Evolutionary conservation across 2,329 filamentous ascomycete species (phyloP).

Genomic region (Clarireedia paspali): DNA sequence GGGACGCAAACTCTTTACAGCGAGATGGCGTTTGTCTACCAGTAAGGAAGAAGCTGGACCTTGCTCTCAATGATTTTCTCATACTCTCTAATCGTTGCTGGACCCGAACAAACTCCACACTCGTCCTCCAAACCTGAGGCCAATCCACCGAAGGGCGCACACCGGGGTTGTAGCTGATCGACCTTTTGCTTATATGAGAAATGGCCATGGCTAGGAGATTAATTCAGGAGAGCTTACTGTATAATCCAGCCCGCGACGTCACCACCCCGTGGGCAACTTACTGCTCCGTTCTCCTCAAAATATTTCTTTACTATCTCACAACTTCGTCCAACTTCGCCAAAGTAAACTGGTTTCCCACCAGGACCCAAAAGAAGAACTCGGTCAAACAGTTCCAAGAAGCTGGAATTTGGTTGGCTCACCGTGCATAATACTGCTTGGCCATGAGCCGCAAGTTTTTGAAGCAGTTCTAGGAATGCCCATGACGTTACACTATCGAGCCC

Average conservation of each 20-base stretch:
- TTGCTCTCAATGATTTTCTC: conserved; percentile 27
- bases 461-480: conserved; percentile 80
- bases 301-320: conserved; percentile 61
- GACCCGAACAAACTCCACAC: conserved; percentile 35
- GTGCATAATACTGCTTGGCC: conserved; percentile 90
- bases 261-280: conserved; percentile 55
- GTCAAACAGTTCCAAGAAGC: conserved; percentile 87
- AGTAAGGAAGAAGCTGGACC: conserved; percentile 20
- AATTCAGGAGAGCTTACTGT: conserved; percentile 25
- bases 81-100: conserved; percentile 44
- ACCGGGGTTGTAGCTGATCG: conserved; percentile 50
- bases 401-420: conserved; percentile 88
- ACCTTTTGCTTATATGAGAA: conserved; percentile 16
- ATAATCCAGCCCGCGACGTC: conserved; percentile 82
- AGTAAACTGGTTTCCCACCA: conserved; percentile 73
- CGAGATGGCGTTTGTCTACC: conserved; percentile 34
- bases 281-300: conserved; percentile 65
- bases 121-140: conserved; percentile 52
- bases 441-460: conserved; percentile 80
- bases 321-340: conserved; percentile 68
- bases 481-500: conserved; percentile 89
- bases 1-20: conserved; percentile 56
- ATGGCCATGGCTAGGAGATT: no score
- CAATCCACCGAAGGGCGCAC: conserved; percentile 54
- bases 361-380: conserved; percentile 68